These are phyloP conservation scores for Curvularia sp. DNA, from an alignment of 2,329 filamentous ascomycete genomes.

Conservation along the genomic window DNA sequence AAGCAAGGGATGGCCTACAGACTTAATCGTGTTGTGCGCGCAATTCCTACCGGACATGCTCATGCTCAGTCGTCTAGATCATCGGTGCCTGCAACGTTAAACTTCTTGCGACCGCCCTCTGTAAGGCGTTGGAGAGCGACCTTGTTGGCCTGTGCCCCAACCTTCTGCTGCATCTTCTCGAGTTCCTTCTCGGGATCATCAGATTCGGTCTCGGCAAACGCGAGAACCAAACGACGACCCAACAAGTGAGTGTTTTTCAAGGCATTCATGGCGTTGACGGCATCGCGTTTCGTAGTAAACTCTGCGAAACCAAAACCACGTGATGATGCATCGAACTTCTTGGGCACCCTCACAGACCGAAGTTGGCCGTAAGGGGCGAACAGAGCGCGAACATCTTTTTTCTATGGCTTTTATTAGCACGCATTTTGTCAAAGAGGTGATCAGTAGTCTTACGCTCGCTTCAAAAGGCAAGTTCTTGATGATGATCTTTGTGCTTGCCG, in stretches of 20 bases:
- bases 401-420: conserved; percentile 53
- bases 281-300: conserved; percentile 90
- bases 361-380: conserved; percentile 92
- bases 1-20: conserved; percentile 46
- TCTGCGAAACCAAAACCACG: conserved; percentile 97
- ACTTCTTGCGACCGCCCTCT: conserved; percentile 82
- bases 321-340: conserved; percentile 88
- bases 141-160: conserved; percentile 87
- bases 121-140: conserved; percentile 89
- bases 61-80: conserved; percentile 56
- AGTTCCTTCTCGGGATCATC: conserved; percentile 96
- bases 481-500: conserved; percentile 87
- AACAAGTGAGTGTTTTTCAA: conserved; percentile 92
- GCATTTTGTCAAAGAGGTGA: conserved; percentile 8
- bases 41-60: conserved; percentile 39
- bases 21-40: conserved; percentile 41
- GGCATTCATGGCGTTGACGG: conserved; percentile 87
- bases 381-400: conserved; percentile 86
- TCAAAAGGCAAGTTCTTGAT: conserved; percentile 99
- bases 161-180: conserved; percentile 95
- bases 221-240: conserved; percentile 85
- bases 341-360: conserved; percentile 88
- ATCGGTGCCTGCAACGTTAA: conserved; percentile 78
- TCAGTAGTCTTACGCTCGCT: conserved; percentile 56
- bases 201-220: conserved; percentile 88